A percentile compares a stretch with the other conserved stretches of the same genome.
These are phyloP conservation scores for Pseudotsuga menziesii DNA, from an alignment of 75 land plant genomes.

Conservation along the genomic window DNA sequence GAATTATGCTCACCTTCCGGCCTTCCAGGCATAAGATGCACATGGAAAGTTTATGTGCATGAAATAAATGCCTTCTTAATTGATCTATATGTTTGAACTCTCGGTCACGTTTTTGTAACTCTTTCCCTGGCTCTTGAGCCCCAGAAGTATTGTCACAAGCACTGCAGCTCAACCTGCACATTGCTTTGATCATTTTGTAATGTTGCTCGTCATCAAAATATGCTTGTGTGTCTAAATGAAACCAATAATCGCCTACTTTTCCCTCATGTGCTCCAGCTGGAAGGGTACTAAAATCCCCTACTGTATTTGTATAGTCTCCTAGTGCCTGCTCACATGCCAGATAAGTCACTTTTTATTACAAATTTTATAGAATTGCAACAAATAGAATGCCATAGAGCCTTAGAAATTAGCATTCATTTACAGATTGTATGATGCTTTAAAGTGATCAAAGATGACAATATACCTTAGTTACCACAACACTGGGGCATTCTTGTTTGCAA, in stretches of 20 bases:
- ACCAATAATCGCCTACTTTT: conserved; percentile 50
- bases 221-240: conserved; percentile 65
- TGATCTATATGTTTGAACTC: conserved; percentile 70
- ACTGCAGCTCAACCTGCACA: conserved; percentile 87
- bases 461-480: conserved; percentile 89
- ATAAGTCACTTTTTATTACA: background rate
- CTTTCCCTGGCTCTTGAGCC: conserved; percentile 41
- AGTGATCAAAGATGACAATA: background rate
- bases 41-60: conserved; percentile 70
- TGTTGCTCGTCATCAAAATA: conserved; percentile 89
- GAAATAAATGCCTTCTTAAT: conserved; percentile 68
- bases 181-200: conserved; percentile 83
- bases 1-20: conserved; percentile 56
- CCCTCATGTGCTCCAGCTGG: conserved; percentile 44
- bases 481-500: conserved; percentile 74
- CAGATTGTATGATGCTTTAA: background rate
- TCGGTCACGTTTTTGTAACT: conserved; percentile 38
- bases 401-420: background rate
- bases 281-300: conserved; percentile 63
- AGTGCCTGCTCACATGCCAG: conserved; percentile 53
- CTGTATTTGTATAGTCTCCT: conserved; percentile 75
- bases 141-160: conserved; percentile 12
- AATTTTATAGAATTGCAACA: background rate
- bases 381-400: background rate
- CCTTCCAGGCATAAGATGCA: conserved; percentile 92